Conservation (phyloP, 768 basidiomycete genomes). For the Hebeloma cylindrosporum region DNA sequence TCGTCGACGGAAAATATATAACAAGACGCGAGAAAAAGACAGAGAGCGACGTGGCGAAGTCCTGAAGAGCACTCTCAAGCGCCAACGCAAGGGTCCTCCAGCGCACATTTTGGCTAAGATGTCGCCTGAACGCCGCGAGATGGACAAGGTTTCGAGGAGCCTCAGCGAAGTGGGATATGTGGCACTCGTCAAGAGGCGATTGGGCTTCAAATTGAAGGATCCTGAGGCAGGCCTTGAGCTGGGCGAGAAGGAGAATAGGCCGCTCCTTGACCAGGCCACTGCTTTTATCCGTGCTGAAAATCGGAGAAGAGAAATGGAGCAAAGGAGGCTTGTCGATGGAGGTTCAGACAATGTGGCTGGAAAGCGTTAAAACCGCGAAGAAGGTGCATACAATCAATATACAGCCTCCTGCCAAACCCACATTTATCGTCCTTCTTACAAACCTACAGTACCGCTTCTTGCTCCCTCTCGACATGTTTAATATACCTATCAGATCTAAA, state of each 20-base stretch:
- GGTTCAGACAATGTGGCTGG: too few species aligned
- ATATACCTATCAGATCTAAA: too few species aligned
- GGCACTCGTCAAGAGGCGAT: constrained; percentile 56
- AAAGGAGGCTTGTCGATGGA: too few species aligned
- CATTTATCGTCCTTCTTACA: too few species aligned
- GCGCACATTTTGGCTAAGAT: constrained; percentile 57
- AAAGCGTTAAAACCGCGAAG: too few species aligned
- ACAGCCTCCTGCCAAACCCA: too few species aligned
- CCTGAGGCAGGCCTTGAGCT: constrained; percentile 38
- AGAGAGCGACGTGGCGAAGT: constrained; percentile 69
- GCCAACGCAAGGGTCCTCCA: constrained; percentile 59
- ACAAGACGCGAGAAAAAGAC: constrained; percentile 61
- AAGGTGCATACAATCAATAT: too few species aligned
- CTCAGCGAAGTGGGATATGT: constrained; percentile 72
- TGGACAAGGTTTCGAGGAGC: constrained; percentile 52
- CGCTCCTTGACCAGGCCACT: constrained; percentile 25
- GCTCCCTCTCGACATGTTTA: too few species aligned
- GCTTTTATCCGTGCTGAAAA: constrained; percentile 30
- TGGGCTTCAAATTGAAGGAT: constrained; percentile 51
- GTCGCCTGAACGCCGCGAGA: constrained; percentile 43
- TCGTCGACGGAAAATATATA: constrained; percentile 56
- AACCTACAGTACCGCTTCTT: too few species aligned
- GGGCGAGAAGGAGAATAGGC: constrained; percentile 28
- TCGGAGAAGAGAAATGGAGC: constrained; percentile 21
- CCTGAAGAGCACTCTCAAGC: constrained; percentile 43